These are phyloP conservation scores for Pseudogymnoascus sp. DNA, from an alignment of 2,329 filamentous ascomycete species.

Conservation along the genomic window DNA sequence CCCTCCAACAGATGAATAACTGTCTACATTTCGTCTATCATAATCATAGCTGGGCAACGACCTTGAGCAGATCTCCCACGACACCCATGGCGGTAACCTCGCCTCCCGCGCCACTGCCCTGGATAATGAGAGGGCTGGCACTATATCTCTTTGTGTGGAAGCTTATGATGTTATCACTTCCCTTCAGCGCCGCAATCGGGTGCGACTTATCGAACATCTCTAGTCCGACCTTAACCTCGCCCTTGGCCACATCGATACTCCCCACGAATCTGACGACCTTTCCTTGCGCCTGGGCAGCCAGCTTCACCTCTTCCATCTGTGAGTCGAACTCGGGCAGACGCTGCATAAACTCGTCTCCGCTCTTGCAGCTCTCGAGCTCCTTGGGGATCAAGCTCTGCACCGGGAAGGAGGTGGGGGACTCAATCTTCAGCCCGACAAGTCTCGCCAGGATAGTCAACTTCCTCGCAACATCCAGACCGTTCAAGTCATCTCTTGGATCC, in stretches of 20 bases:
- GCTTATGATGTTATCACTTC: conserved; percentile 97
- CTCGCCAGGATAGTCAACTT: conserved; percentile 94
- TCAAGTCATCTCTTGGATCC: conserved; percentile 78
- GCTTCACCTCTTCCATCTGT: conserved; percentile 85
- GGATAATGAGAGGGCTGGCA: conserved; percentile 82
- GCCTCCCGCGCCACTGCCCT: conserved; percentile 88
- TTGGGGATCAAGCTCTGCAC: conserved; percentile 89
- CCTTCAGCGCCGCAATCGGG: conserved; percentile 89
- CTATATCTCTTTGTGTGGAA: conserved; percentile 97
- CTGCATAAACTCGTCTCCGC: conserved; percentile 78
- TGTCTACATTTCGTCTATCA: conserved; percentile 1
- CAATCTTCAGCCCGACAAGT: conserved; percentile 71
- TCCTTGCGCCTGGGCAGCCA: conserved; percentile 74
- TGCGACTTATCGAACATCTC: conserved; percentile 83
- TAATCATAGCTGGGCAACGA: conserved; percentile 59
- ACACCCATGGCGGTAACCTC: conserved; percentile 98
- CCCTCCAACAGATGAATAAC: background rate
- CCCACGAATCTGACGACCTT: conserved; percentile 94
- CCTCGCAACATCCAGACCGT: conserved; percentile 83
- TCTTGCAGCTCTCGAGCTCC: conserved; percentile 69
- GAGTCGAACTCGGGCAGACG: conserved; percentile 74
- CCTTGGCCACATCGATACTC: conserved; percentile 76
- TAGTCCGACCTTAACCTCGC: conserved; percentile 82
- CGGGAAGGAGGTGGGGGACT: conserved; percentile 81
- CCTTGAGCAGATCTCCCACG: conserved; percentile 86